Evolutionary conservation across 1,284 basidiomycete species (phyloP).

Genomic region (Anthracocystis setariae): DNA sequence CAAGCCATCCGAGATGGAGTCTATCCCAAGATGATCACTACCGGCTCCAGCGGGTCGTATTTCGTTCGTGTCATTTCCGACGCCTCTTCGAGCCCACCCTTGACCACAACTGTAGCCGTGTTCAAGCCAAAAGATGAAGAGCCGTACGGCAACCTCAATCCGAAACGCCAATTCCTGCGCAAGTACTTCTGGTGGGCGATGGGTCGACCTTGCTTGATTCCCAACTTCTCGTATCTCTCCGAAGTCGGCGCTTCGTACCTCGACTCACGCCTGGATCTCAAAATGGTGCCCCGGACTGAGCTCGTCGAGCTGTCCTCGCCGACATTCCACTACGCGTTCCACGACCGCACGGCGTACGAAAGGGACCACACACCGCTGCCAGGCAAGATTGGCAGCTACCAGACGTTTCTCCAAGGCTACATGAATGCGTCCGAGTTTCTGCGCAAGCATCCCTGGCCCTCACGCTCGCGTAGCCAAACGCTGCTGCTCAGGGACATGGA

Average conservation of each 20-base stretch:
- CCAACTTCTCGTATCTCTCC: constrained; percentile 69
- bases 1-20: constrained; percentile 56
- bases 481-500: constrained; percentile 74
- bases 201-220: constrained; percentile 65
- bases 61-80: constrained; percentile 47
- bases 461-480: constrained; percentile 75
- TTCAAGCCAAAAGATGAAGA: constrained; percentile 68
- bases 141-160: constrained; percentile 65
- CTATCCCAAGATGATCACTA: constrained; percentile 65
- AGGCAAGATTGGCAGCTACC: constrained; percentile 80
- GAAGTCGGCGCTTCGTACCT: constrained; percentile 87
- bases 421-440: constrained; percentile 88
- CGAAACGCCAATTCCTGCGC: constrained; percentile 64
- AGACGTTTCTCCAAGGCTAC: constrained; percentile 85
- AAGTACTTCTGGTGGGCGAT: constrained; percentile 67
- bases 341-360: constrained; percentile 56
- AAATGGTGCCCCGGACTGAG: constrained; percentile 87
- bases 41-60: constrained; percentile 64
- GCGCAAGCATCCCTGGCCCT: constrained; percentile 85
- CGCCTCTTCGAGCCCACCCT: not conserved
- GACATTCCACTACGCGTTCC: constrained; percentile 61
- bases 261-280: constrained; percentile 77
- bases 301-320: constrained; percentile 79
- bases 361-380: constrained; percentile 40
- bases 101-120: constrained; percentile 52